Evolutionary conservation across 495 filamentous ascomycete species (phyloP).

Genomic region (Lophiostoma macrostomum): DNA sequence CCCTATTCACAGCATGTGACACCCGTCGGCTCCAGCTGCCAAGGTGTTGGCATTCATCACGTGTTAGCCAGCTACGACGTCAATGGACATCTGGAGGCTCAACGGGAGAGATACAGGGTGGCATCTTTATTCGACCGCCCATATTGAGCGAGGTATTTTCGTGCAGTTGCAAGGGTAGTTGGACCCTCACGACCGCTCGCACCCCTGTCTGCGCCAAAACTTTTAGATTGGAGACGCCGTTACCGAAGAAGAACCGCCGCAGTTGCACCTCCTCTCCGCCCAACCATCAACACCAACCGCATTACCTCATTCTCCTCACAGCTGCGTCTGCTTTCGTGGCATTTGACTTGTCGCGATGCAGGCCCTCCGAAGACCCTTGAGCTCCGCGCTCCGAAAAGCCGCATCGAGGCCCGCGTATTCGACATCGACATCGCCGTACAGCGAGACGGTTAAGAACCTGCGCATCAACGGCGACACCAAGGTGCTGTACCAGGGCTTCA

Average conservation of each 20-base stretch:
- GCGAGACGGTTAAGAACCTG: slow-evolving; percentile 81
- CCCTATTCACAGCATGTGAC: too few relatives aligned
- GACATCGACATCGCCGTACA: slow-evolving; percentile 66
- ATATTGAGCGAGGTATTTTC: slow-evolving; percentile 14
- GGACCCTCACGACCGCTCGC: neutral
- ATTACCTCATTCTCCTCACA: slow-evolving; percentile 1
- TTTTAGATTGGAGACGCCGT: slow-evolving; percentile 12
- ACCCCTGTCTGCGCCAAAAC: neutral
- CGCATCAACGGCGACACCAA: slow-evolving; percentile 88
- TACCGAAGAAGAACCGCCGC: slow-evolving; percentile 3
- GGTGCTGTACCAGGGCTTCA: slow-evolving; percentile 97
- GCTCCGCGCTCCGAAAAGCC: slow-evolving; percentile 37
- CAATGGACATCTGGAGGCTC: neutral
- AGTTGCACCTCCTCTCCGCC: slow-evolving; percentile 7
- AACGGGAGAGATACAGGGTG: neutral
- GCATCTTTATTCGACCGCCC: neutral
- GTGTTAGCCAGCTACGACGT: neutral
- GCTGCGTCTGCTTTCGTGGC: slow-evolving; percentile 25
- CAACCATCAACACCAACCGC: slow-evolving; percentile 8
- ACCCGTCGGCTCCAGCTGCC: too few relatives aligned
- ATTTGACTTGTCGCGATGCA: slow-evolving; percentile 38
- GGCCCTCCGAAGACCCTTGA: slow-evolving; percentile 41
- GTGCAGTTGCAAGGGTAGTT: neutral
- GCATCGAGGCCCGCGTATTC: slow-evolving; percentile 65
- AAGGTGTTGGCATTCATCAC: too few relatives aligned